phyloP scores from a whole-genome alignment of 2,329 filamentous ascomycete species.

The Grosmannia huntii region DNA sequence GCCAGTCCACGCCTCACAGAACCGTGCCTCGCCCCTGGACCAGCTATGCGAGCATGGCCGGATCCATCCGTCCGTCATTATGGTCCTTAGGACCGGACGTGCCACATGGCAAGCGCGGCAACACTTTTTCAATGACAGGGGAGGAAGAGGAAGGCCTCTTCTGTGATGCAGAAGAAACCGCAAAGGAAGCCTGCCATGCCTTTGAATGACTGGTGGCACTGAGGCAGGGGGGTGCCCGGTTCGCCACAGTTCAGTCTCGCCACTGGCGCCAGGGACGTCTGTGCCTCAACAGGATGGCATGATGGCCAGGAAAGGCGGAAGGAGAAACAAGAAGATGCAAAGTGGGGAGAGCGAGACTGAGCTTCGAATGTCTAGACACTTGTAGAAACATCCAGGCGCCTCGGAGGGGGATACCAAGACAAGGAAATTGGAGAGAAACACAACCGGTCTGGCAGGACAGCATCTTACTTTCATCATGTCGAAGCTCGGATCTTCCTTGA shows the following conservation, averaged over 20 bases:
- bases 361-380: neutral
- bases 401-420: neutral
- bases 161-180: no score
- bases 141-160: neutral
- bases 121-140: neutral
- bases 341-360: neutral
- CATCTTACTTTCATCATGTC: slow-evolving; percentile 4
- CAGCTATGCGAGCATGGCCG: neutral
- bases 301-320: neutral
- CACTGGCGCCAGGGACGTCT: no score
- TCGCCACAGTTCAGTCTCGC: neutral
- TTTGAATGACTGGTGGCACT: no score
- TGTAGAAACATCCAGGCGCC: neutral
- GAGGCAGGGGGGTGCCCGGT: neutral
- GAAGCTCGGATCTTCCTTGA: slow-evolving; percentile 1
- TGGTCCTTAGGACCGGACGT: neutral
- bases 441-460: neutral
- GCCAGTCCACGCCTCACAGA: neutral
- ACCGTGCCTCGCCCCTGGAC: neutral
- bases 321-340: neutral
- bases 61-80: no score
- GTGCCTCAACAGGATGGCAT: neutral
- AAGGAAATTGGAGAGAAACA: neutral
- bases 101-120: neutral
- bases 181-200: no score